Conservation (phyloP, 129 eudicot species). For the Kitagawia praeruptora region DNA sequence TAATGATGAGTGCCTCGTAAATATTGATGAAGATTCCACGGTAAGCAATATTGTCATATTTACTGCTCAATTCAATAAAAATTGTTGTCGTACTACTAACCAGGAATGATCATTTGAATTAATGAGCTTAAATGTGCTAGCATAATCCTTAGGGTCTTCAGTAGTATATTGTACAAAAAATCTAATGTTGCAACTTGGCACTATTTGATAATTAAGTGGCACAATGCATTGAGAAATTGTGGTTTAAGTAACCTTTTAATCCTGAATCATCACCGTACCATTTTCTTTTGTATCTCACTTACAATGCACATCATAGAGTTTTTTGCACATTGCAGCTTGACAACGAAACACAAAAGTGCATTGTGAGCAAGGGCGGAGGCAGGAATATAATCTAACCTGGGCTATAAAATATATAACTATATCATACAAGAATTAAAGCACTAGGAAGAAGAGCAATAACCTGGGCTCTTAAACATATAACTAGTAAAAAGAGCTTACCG, state of each 20-base stretch:
- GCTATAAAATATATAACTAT: too few relatives aligned
- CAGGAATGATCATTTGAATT: not conserved
- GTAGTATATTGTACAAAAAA: not conserved
- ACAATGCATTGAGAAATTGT: not conserved
- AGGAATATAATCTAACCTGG: too few relatives aligned
- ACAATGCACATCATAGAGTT: not conserved
- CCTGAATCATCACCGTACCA: not conserved
- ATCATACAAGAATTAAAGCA: too few relatives aligned
- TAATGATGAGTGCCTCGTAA: conserved; percentile 77
- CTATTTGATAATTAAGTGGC: not conserved
- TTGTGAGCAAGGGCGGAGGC: conserved; percentile 43
- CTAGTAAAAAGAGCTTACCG: too few relatives aligned
- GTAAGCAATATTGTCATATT: conserved; percentile 18
- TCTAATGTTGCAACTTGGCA: not conserved
- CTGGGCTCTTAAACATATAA: too few relatives aligned
- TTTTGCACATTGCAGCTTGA: conserved; percentile 51
- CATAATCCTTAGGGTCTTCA: not conserved
- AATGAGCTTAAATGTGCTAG: not conserved
- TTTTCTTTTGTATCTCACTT: not conserved
- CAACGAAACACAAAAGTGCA: conserved; percentile 47
- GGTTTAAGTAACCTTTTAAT: not conserved
- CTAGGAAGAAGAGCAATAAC: too few relatives aligned
- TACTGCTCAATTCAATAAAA: not conserved
- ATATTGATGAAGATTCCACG: conserved; percentile 37
- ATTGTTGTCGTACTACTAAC: not conserved